Evolutionary conservation across 2,329 filamentous ascomycete genomes (phyloP).

Genomic region (Venturia effusa): DNA sequence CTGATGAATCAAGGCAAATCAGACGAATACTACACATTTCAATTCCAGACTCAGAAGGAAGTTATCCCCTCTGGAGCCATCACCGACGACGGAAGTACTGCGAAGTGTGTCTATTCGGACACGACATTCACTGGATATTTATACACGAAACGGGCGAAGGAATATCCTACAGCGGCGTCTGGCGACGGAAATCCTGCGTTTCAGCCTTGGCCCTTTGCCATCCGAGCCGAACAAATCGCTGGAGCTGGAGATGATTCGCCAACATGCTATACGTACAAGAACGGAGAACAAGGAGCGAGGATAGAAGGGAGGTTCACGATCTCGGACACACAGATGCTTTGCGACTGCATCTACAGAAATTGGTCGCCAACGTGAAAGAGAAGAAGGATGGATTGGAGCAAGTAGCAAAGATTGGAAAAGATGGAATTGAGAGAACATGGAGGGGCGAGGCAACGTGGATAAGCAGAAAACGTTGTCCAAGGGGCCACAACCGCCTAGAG

Average conservation of each 20-base stretch:
- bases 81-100: conserved; percentile 31
- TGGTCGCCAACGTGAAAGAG: conserved; percentile 18
- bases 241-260: conserved; percentile 39
- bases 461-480: background rate
- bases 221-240: conserved; percentile 44
- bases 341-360: conserved; percentile 38
- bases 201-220: conserved; percentile 46
- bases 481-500: background rate
- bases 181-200: conserved; percentile 24
- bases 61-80: conserved; percentile 39
- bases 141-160: conserved; percentile 44
- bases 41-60: conserved; percentile 40
- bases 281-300: conserved; percentile 19
- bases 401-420: background rate
- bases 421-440: background rate
- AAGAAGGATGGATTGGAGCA: background rate
- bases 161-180: conserved; percentile 22
- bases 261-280: conserved; percentile 37
- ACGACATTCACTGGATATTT: conserved; percentile 47
- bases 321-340: conserved; percentile 26
- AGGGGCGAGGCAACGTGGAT: background rate
- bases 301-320: conserved; percentile 24
- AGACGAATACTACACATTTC: conserved; percentile 49
- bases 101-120: conserved; percentile 47
- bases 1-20: conserved; percentile 37